phyloP scores from a whole-genome alignment of 1,139 yeast species.

The Zygotorulaspora mrakii region DNA sequence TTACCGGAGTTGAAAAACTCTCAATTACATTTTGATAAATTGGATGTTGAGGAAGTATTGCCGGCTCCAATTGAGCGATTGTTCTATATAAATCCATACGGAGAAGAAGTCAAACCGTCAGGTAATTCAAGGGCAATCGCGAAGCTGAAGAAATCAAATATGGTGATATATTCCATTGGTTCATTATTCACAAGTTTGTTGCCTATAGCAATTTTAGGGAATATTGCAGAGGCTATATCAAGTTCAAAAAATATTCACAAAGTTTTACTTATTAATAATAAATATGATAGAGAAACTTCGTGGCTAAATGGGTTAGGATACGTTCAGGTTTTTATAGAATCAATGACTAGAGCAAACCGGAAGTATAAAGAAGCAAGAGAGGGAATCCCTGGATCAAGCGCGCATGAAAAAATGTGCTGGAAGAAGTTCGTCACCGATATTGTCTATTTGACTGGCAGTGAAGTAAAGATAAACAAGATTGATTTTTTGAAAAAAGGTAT shows the following conservation, averaged over 20 bases:
- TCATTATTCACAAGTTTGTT: slow-evolving; percentile 82
- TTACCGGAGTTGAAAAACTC: slow-evolving; percentile 76
- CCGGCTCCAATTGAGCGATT: slow-evolving; percentile 72
- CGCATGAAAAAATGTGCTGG: slow-evolving; percentile 33
- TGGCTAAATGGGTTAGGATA: slow-evolving; percentile 62
- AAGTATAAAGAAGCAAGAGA: slow-evolving; percentile 17
- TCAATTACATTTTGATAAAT: slow-evolving; percentile 67
- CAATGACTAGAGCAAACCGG: slow-evolving; percentile 25
- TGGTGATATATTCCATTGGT: slow-evolving; percentile 76
- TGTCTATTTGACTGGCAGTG: slow-evolving; percentile 46
- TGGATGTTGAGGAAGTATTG: slow-evolving; percentile 53
- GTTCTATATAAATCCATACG: slow-evolving; percentile 81
- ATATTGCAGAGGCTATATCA: slow-evolving; percentile 58
- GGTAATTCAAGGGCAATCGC: slow-evolving; percentile 64
- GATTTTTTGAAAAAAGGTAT: slow-evolving; percentile 44
- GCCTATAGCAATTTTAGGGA: slow-evolving; percentile 71
- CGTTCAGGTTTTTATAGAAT: slow-evolving; percentile 48
- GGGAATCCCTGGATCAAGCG: slow-evolving; percentile 3
- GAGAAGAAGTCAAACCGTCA: slow-evolving; percentile 78
- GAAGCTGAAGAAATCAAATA: slow-evolving; percentile 50
- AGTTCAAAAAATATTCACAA: slow-evolving; percentile 40
- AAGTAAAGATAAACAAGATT: slow-evolving; percentile 46
- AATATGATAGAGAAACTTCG: slow-evolving; percentile 70
- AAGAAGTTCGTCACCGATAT: slow-evolving; percentile 53
- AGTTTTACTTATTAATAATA: slow-evolving; percentile 65